Evolutionary conservation across 495 filamentous ascomycete species (phyloP), one percentile per base, ranked within the genome.

Genomic region (Darksidea phi): DNA sequence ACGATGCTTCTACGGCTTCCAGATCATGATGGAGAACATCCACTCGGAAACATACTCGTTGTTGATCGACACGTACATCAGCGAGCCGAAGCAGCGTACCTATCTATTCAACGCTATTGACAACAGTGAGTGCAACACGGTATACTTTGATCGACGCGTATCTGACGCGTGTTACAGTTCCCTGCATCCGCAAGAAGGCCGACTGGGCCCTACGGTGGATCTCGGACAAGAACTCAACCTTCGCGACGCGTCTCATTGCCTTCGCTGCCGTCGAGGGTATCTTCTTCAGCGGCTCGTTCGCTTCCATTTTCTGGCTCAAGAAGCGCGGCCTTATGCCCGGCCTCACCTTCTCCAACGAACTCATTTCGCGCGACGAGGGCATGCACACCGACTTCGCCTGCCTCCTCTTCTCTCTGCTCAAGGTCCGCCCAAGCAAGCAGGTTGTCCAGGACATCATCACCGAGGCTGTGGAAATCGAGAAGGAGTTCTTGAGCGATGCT

Each of bases 11-110:
- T 98, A 98, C 75, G 94, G 94, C 66, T 99, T 99, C 84, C 94
- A 99, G 79, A 99, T 99, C 81, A 99, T 99, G 94, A 97, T 99
- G 89, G 94, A 99, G 85, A 99, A 99, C 80, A 97, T 99, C 71
- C 94, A 99, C 84, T 95, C 94, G 25, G 94, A 99, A 79, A 99
- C 94, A 48, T 99, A 99, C 84, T 97, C 93, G 34, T 85, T 99
- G 13, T 86, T 99, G 67, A 99, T 99, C 74, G 94, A 99, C 72
- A 99, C 95, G 62, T 99, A 99, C 78, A 95, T 98, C 82, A 96
- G 95, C 82, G 94, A 98, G 80, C 90, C 91, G 58, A 88, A 90
- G 76, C 94, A 98, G 80, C 88, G 92, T 56, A 88, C 84, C 53
- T 91, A 97, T 71, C 86, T 98, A 51, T 97, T 98, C 77, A 94